Conservation (phyloP, 768 basidiomycete genomes). For the Daedaleopsis sinensis region DNA sequence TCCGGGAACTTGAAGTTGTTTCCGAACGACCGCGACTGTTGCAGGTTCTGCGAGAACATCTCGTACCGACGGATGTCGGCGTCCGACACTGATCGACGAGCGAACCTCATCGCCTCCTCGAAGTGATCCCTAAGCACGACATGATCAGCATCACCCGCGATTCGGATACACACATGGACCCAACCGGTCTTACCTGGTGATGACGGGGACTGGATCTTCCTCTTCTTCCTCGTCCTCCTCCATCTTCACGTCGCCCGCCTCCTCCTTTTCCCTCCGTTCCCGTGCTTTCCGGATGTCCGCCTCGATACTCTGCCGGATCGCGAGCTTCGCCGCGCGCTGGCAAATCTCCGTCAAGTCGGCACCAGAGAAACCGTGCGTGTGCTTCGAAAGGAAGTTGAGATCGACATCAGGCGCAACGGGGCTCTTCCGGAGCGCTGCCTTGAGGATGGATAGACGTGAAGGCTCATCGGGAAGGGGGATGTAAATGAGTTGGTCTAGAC, state of each 20-base stretch:
- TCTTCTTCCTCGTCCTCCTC: conserved; percentile 69
- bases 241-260: conserved; percentile 68
- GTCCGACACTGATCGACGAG: conserved; percentile 95
- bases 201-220: conserved; percentile 90
- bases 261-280: conserved; percentile 82
- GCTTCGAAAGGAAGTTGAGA: conserved; percentile 84
- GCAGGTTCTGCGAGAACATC: conserved; percentile 93
- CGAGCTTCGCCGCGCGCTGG: conserved; percentile 95
- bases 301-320: conserved; percentile 94
- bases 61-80: conserved; percentile 97
- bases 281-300: conserved; percentile 80
- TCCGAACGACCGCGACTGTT: conserved; percentile 91
- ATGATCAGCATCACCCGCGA: conserved; percentile 12
- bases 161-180: neutral
- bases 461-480: conserved; percentile 97
- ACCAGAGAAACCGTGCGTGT: conserved; percentile 98
- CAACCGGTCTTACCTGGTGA: conserved; percentile 59
- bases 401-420: conserved; percentile 85
- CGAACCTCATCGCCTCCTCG: conserved; percentile 98
- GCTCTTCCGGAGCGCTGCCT: conserved; percentile 89
- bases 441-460: conserved; percentile 89
- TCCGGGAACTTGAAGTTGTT: conserved; percentile 99
- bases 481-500: conserved; percentile 99
- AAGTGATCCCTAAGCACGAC: conserved; percentile 75
- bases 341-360: conserved; percentile 99